phyloP scores from a whole-genome alignment of 2,329 filamentous ascomycete genomes.

The Simplicillium sp. region DNA sequence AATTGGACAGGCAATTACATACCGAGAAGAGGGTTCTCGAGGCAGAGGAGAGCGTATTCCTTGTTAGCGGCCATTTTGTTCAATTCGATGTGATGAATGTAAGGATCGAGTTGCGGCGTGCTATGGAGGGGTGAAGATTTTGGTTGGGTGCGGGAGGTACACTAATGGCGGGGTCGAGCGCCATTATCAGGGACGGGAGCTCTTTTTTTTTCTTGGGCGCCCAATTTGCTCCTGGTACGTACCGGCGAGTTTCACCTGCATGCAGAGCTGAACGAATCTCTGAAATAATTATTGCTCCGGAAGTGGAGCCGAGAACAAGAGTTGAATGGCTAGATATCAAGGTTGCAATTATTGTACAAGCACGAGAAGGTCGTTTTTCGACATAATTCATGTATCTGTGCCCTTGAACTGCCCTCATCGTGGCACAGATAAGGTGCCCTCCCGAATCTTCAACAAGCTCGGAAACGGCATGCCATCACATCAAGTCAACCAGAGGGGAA shows the following conservation, averaged over 20 bases:
- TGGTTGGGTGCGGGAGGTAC: not conserved
- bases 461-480: too few relatives aligned
- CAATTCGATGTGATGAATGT: conserved; percentile 10
- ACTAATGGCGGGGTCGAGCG: conserved; percentile 5
- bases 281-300: too few relatives aligned
- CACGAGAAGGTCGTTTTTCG: too few relatives aligned
- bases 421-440: not conserved
- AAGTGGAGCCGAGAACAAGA: too few relatives aligned
- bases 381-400: too few relatives aligned
- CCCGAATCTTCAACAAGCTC: too few relatives aligned
- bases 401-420: not conserved
- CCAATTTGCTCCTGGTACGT: not conserved
- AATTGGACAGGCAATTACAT: conserved; percentile 20
- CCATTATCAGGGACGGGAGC: too few relatives aligned
- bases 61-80: conserved; percentile 61
- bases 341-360: too few relatives aligned
- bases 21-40: conserved; percentile 98
- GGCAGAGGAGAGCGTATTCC: conserved; percentile 80
- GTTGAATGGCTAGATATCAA: too few relatives aligned
- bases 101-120: conserved; percentile 7
- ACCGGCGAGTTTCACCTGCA: not conserved
- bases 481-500: not conserved
- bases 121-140: conserved; percentile 10
- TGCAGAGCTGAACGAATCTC: not conserved
- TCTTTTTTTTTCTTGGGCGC: not conserved